phyloP scores from a whole-genome alignment of 805 yeast genomes.

The Lachancea sp. region DNA sequence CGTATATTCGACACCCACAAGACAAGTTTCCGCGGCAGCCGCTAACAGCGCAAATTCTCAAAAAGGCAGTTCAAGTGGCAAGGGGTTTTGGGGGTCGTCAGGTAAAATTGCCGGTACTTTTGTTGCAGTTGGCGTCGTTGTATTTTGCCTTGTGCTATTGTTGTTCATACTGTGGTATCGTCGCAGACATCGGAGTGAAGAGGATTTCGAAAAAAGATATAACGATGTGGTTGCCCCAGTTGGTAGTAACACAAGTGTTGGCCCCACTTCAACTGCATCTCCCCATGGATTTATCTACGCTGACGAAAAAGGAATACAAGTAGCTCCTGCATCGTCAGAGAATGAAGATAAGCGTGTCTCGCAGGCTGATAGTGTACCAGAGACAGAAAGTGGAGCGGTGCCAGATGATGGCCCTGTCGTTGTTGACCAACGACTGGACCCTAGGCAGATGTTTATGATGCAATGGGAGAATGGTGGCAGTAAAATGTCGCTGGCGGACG shows the following conservation, averaged over 20 bases:
- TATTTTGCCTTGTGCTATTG: slow-evolving; percentile 38
- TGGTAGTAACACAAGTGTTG: slow-evolving; percentile 12
- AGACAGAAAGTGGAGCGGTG: neutral
- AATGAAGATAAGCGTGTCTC: slow-evolving; percentile 4
- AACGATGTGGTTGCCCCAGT: slow-evolving; percentile 17
- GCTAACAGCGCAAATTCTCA: slow-evolving; percentile 2
- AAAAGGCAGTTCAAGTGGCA: slow-evolving; percentile 12
- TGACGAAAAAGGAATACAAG: slow-evolving; percentile 20
- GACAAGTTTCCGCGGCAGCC: slow-evolving; percentile 2
- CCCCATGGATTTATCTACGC: slow-evolving; percentile 18
- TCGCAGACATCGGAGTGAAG: slow-evolving; percentile 15
- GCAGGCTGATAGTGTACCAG: slow-evolving; percentile 1
- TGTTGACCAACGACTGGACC: slow-evolving; percentile 39
- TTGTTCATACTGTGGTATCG: slow-evolving; percentile 35
- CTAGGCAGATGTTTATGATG: slow-evolving; percentile 16
- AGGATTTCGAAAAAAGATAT: slow-evolving; percentile 25
- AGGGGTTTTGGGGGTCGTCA: slow-evolving; percentile 54
- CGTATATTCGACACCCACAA: slow-evolving; percentile 13
- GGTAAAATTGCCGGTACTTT: slow-evolving; percentile 86
- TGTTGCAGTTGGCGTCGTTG: slow-evolving; percentile 68
- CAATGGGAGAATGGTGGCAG: slow-evolving; percentile 19
- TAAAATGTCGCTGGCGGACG: slow-evolving; percentile 39
- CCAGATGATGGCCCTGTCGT: slow-evolving; percentile 18
- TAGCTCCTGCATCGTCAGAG: slow-evolving; percentile 5
- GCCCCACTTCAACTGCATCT: slow-evolving; percentile 15